Base-by-base conservation (phyloP, 2,329 filamentous ascomycete genomes). In the Xylaria hypoxylon region DNA sequence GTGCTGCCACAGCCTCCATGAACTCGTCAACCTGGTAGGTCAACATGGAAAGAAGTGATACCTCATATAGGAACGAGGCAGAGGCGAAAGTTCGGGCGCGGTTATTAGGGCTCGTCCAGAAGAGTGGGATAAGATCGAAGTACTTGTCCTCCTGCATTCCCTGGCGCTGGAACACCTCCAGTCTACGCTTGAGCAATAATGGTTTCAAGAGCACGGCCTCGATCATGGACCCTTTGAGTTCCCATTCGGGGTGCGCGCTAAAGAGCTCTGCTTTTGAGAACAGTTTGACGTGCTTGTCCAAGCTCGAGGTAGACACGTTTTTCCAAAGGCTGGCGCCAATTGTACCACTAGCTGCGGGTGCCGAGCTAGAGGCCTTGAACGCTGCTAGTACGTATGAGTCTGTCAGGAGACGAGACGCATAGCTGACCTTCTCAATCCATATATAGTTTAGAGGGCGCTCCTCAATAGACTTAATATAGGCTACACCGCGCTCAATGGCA, bases 381-480 rank as follows among this genome's bases (percentile, higher is more conserved):
- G 71, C 73, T 8, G 66, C 70, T 0, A 74, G 57, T 5, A 65
- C 62, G 31, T 74, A 74, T 5, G 67, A 56, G 19, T 73, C 66
- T 6, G 68, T 65, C 31, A 73, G 59, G 22, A 71, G 58, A 28
- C 35, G 50, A 28, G 71, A 73, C 6, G 56, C 59, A 17, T 73
- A 73, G 19, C 65, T 73, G 22, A 73, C 68, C 38, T 74, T 74
- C 51, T 74, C 73, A 10, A 70, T 70, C 72, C 72, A 74, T 6
- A 73, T 61, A 28, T 70, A 71, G 35, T 51, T 67, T 13, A 55
- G 58, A 50, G 68, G 65, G 8, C 62, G 63, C 1, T 68, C 59
- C 22, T 59, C 45, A 51, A 63, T 52, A 1, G 66, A 68, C 28
- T 70, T n/a, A 10, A 71, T 63, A 38, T 51, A 71, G 3, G 64